A percentile compares a stretch with the other conserved stretches of the same genome.
These are phyloP conservation scores for Micromonas pusilla DNA, from an alignment of 139 green algal genomes.

Conservation along the genomic window DNA sequence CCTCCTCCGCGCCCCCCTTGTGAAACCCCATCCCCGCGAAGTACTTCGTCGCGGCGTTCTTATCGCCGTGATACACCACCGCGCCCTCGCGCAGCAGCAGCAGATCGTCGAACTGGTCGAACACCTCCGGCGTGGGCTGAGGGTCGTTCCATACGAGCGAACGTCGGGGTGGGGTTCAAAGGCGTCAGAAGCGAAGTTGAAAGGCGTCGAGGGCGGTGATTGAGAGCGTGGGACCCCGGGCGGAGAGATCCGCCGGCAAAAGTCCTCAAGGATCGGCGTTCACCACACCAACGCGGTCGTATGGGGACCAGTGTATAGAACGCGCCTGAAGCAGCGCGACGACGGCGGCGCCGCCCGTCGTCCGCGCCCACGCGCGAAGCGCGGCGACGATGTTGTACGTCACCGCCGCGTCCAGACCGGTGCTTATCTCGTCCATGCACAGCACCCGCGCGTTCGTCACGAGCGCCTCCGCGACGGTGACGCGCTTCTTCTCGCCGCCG, in stretches of 20 bases:
- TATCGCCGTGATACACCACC: conserved; percentile 60
- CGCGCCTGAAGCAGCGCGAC: conserved; percentile 68
- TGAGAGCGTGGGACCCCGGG: too few species aligned
- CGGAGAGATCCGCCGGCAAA: too few species aligned
- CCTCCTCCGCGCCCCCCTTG: neutral
- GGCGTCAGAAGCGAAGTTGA: too few species aligned
- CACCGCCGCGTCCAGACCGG: conserved; percentile 58
- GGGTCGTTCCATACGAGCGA: too few species aligned
- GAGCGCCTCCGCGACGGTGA: conserved; percentile 61
- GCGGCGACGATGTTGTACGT: conserved; percentile 45
- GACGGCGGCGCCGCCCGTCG: conserved; percentile 46
- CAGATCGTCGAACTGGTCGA: conserved; percentile 58
- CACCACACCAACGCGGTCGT: too few species aligned
- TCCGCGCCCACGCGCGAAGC: conserved; percentile 4
- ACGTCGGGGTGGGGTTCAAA: too few species aligned
- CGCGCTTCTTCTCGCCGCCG: conserved; percentile 61
- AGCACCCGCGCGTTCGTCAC: conserved; percentile 39
- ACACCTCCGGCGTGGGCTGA: conserved; percentile 65
- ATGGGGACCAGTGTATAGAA: too few species aligned
- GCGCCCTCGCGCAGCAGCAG: conserved; percentile 55
- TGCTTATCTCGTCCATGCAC: conserved; percentile 56
- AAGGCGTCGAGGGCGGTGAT: too few species aligned
- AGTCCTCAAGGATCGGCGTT: too few species aligned
- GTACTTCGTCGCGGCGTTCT: neutral
- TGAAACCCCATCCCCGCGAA: conserved; percentile 4